Conservation (phyloP, 2,329 filamentous ascomycete species). For the Nemania sp. region DNA sequence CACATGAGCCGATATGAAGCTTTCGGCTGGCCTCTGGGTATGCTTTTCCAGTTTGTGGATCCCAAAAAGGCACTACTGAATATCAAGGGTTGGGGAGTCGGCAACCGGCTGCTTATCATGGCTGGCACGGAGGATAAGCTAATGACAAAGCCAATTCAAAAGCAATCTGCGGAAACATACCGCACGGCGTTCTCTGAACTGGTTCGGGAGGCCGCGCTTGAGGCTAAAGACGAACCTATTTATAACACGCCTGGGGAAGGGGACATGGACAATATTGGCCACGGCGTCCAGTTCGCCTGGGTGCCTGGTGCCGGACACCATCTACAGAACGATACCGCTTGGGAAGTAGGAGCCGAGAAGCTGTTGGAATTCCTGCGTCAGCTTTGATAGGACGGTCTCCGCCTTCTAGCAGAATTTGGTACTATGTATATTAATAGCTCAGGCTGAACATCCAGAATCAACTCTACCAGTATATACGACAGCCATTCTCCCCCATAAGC, state of each 20-base stretch:
- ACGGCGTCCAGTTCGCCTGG: conserved; percentile 46
- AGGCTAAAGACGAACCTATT: conserved; percentile 26
- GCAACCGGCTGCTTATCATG: conserved; percentile 45
- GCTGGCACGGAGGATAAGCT: conserved; percentile 47
- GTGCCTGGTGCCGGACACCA: conserved; percentile 55
- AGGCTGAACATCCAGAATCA: no score
- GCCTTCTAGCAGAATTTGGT: neutral
- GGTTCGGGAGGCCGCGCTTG: conserved; percentile 38
- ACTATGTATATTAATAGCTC: neutral
- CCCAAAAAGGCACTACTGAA: conserved; percentile 45
- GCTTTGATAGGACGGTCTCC: neutral
- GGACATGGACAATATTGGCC: conserved; percentile 34
- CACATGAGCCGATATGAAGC: conserved; percentile 54
- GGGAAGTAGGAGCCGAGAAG: conserved; percentile 51
- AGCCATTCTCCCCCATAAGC: no score
- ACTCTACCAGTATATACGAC: no score
- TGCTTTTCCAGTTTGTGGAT: conserved; percentile 49
- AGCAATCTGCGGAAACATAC: conserved; percentile 46
- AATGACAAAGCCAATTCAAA: conserved; percentile 44
- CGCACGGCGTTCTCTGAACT: conserved; percentile 39
- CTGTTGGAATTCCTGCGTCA: conserved; percentile 46
- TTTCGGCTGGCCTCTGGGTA: conserved; percentile 55
- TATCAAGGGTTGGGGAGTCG: conserved; percentile 36
- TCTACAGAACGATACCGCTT: conserved; percentile 55
- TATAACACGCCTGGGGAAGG: conserved; percentile 27